A percentile compares a stretch with the other conserved stretches of the same genome.
phyloP scores from a whole-genome alignment of 768 basidiomycete species.

The Tulasnella sp. region DNA sequence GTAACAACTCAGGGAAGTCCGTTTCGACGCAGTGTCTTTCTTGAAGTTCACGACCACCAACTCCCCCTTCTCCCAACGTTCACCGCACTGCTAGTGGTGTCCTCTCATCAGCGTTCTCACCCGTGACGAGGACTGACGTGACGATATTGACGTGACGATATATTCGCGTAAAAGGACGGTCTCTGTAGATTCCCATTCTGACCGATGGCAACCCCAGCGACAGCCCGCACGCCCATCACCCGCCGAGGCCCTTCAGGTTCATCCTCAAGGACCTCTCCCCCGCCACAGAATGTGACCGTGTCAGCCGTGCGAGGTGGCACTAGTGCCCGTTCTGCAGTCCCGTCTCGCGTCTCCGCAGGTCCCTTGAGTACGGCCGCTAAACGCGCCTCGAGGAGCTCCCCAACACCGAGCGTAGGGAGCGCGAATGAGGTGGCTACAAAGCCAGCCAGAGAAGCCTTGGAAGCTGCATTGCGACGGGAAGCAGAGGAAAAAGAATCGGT shows the following conservation, averaged over 20 bases:
- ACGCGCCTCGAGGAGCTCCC: slow-evolving; percentile 8
- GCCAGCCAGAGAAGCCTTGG: slow-evolving; percentile 34
- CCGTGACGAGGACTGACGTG: too few relatives aligned
- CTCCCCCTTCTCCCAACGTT: too few relatives aligned
- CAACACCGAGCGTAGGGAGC: not conserved
- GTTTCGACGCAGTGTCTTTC: too few relatives aligned
- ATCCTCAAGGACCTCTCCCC: not conserved
- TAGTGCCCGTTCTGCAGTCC: slow-evolving; percentile 52
- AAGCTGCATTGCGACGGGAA: slow-evolving; percentile 56
- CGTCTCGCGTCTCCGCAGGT: slow-evolving; percentile 40
- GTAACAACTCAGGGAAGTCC: too few relatives aligned
- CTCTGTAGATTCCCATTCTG: too few relatives aligned
- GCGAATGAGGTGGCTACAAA: not conserved
- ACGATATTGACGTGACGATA: too few relatives aligned
- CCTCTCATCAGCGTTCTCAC: too few relatives aligned
- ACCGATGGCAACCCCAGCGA: slow-evolving; percentile 2
- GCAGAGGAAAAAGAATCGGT: slow-evolving; percentile 76
- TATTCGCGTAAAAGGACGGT: too few relatives aligned
- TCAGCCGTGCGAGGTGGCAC: slow-evolving; percentile 5
- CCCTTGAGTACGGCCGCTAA: slow-evolving; percentile 4
- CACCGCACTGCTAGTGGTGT: too few relatives aligned
- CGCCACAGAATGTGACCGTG: not conserved
- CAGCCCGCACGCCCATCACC: not conserved
- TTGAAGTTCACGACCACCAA: too few relatives aligned
- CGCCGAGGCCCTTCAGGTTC: not conserved